Percentiles rank a stretch among this genome's conserved stretches.
These are phyloP conservation scores for Keqinozyma sinolaborantium DNA, from an alignment of 1,139 yeast genomes.

Conservation along the genomic window DNA sequence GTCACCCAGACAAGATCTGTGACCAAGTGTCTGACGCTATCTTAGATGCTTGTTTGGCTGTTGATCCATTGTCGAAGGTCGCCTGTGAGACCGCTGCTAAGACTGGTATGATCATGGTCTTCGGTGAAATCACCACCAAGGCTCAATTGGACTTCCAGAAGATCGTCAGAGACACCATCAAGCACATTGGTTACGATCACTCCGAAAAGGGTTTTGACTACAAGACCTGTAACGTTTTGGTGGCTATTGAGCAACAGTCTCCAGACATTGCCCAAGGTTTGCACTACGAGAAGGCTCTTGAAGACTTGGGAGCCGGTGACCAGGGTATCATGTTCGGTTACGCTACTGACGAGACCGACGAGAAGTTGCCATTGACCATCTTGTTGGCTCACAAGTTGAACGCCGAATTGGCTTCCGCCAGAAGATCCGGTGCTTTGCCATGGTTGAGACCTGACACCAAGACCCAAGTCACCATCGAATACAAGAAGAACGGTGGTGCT, in stretches of 20 bases:
- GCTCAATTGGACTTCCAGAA: conserved; percentile 95
- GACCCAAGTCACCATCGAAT: conserved; percentile 98
- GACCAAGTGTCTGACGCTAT: conserved; percentile 99
- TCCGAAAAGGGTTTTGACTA: conserved; percentile 97
- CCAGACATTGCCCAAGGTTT: conserved; percentile 99
- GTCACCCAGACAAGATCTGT: conserved; percentile 99
- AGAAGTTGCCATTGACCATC: conserved; percentile 92
- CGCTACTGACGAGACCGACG: conserved; percentile 98
- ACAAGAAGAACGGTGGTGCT: conserved; percentile 91
- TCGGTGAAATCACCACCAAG: conserved; percentile 98
- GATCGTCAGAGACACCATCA: conserved; percentile 95
- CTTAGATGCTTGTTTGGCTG: conserved; percentile 94
- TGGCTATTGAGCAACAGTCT: conserved; percentile 98
- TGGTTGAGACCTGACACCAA: conserved; percentile 99
- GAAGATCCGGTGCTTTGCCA: conserved; percentile 89
- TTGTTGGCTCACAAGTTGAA: conserved; percentile 93
- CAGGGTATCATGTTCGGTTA: conserved; percentile 99
- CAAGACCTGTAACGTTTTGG: conserved; percentile 98
- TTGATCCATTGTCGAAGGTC: conserved; percentile 96
- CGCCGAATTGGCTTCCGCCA: conserved; percentile 94
- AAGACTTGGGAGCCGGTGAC: conserved; percentile 99
- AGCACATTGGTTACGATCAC: conserved; percentile 96
- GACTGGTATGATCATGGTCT: conserved; percentile 98
- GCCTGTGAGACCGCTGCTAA: conserved; percentile 99
- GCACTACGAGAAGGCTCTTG: conserved; percentile 94